Base-by-base conservation (phyloP, 495 filamentous ascomycete species). In the Aspergillus haitiensis region DNA sequence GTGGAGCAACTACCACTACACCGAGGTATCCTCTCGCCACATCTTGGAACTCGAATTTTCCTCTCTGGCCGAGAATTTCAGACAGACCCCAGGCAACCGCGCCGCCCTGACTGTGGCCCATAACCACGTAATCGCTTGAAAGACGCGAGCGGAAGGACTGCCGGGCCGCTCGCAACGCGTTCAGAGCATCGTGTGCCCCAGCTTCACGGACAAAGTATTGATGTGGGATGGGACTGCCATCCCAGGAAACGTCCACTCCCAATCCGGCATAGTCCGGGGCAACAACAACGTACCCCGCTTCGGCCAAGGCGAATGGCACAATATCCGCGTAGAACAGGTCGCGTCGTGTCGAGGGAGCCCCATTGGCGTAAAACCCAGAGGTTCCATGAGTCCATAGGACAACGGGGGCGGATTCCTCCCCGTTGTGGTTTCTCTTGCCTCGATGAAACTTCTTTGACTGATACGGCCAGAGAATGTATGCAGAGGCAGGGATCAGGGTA, bases 201-300 rank as follows among this genome's bases (percentile, higher is more conserved):
- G 73, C 66, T 7, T 69, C 63, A 31, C 67, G 55, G 27, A 70
- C 67, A 7, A 74, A 69, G 40, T 75, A 79, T 51, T 76, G 68
- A 65, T 84, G 80, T 16, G 59, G 56, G 47, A 79, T 74, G 7
- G 61, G 49, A 37, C 66, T 70, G 10, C 72, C 75, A 39, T 73
- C 64, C 53, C 67, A 65, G 15, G 62, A 64, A n/a, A 62, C 70
- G 35, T 59, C 62, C 34, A 84, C 71, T 33, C 83, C 83, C 0
- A 83, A 73, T 2, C 83, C 83, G 6, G 78, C 80, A 61, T 82
- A 84, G 61, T 86, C 83, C 3, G 83, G 70, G 0, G 75, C 81
- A n/a, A 86, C 71, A 7, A 84, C 82, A 13, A 76, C 81, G 58
- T 80, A 83, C 11, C 83, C 83, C 4, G 73, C 67, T 9, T 77